Base-by-base conservation (phyloP, 2,329 filamentous ascomycete species). In the Scedosporium apiospermum region DNA sequence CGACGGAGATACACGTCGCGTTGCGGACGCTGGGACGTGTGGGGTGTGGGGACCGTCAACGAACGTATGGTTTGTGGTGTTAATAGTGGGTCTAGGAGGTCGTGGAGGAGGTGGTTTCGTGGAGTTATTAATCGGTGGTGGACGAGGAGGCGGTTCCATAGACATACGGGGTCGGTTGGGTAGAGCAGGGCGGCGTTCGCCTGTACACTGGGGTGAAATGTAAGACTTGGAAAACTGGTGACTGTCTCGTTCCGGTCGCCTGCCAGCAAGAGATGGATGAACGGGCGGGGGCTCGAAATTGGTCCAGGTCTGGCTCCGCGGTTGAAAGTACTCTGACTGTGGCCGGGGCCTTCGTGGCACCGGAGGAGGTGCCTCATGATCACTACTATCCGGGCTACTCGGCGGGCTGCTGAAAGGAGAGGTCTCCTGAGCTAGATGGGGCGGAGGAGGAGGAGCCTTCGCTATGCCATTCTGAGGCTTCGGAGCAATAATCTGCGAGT, bases 331-430 rank as follows among this genome's bases (percentile, higher is more conserved):
- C 5, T 69, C 68, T 0, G 65, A 66, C 9, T 68, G 70, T 2
- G 82, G 83, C 34, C 82, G 81, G 57, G 80, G 81, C 12, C 82
- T 76, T 6, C 72, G 77, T 18, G 77, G 81, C 55, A 82, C 77
- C 62, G 74, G 75, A 1, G 82, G 81, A 6, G 79, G 79, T 6
- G 76, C 75, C n/a, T 77, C 76, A n/a, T 77, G 76, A n/a, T 81
- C 78, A 0, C 78, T 71, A 62, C 82, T 88, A 63, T 83, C 86
- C 4, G 84, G 83, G 70, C 88, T 93, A 67, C 86, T 87, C 0
- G 93, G 91, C 18, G 92, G 92, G 42, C 91, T 96, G 69, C 81
- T 92, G 71, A 97, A 96, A 0, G 93, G 93, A 1, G 93, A 96
- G 0, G 86, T 71, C 69, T 78, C 76, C 65, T 78, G 72, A 0